Percentiles rank a stretch among this genome's conserved stretches.
phyloP scores from a whole-genome alignment of 352 stramenopile species.

The Phytophthora niederhauseri region DNA sequence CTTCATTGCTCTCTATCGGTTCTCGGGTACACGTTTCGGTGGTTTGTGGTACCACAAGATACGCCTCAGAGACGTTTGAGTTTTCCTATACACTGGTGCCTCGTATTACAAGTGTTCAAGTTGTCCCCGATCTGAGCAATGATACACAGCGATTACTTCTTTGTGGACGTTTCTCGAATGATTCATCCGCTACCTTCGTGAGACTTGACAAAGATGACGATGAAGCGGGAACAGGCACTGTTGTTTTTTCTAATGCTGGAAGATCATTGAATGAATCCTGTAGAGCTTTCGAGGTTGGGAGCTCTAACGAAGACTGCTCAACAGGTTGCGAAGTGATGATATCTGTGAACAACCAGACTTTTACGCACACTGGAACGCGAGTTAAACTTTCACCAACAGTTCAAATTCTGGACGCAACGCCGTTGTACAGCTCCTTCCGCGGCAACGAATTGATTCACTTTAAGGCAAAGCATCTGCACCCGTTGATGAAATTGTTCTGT shows the following conservation, averaged over 20 bases:
- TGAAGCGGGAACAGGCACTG: neutral
- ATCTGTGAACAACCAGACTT: constrained; percentile 55
- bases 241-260: constrained; percentile 4
- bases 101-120: constrained; percentile 31
- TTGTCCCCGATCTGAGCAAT: constrained; percentile 9
- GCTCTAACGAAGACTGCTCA: constrained; percentile 9
- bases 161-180: constrained; percentile 23
- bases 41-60: constrained; percentile 14
- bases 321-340: constrained; percentile 36
- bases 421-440: constrained; percentile 36
- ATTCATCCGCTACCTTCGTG: constrained; percentile 16
- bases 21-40: constrained; percentile 41
- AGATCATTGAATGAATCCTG: constrained; percentile 22
- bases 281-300: constrained; percentile 23
- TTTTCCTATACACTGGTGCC: constrained; percentile 39
- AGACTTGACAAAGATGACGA: constrained; percentile 22
- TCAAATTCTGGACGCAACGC: constrained; percentile 19
- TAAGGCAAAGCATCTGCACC: constrained; percentile 25
- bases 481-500: constrained; percentile 30
- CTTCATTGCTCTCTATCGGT: constrained; percentile 2
- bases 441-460: constrained; percentile 41
- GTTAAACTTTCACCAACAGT: constrained; percentile 20
- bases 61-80: constrained; percentile 35
- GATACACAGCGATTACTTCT: constrained; percentile 19
- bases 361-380: constrained; percentile 28